Evolutionary conservation across 331 rosid genomes (phyloP), one percentile per base, ranked within the genome.

Genomic region (Pyrus hybrid): DNA sequence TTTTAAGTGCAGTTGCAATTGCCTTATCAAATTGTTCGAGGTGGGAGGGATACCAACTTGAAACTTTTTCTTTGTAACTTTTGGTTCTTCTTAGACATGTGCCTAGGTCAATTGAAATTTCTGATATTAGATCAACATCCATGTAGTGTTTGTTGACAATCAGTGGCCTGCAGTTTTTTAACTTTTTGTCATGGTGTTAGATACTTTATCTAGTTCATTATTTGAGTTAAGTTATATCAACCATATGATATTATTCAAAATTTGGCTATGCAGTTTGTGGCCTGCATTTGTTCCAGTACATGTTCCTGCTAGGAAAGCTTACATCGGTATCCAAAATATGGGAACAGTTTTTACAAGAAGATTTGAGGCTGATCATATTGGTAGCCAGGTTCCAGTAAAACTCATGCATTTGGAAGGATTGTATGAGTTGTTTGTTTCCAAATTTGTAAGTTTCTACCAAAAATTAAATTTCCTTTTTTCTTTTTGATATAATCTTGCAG

Each of bases 271-370:
- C 87, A 94, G 99, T 87, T 86, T 94, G 84, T 94, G 94, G 96
- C 97, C 99, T 77, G 99, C 96, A 74, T 90, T 94, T 83, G 99
- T 94, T 81, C 99, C 97, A 16, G 97, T 94, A 83, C 97, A 92
- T 37, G 96, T 81, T 85, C 99, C 99, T 76, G 82, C 93, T 71
- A 89, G 97, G 75, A 94, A 89, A 81, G 96, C 99, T 20, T 92
- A 86, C 80, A 87, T 92, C 68, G 99, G 99, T 75, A 94, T 94
- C 83, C 97, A 94, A 87, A 92, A 89, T 85, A 88, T 89, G 96
- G 99, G 99, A 82, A 92, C 99, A 77, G 88, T 92, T 76, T 94
- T 94, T 80, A 94, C 99, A 28, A 87, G 97, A 86, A 90, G 97
- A 86, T 94, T 94, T 60, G 97, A 94, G 82, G 96, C 93, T 74